Conservation (phyloP, 352 stramenopile genomes). For the Peronosclerospora sorghi region DNA sequence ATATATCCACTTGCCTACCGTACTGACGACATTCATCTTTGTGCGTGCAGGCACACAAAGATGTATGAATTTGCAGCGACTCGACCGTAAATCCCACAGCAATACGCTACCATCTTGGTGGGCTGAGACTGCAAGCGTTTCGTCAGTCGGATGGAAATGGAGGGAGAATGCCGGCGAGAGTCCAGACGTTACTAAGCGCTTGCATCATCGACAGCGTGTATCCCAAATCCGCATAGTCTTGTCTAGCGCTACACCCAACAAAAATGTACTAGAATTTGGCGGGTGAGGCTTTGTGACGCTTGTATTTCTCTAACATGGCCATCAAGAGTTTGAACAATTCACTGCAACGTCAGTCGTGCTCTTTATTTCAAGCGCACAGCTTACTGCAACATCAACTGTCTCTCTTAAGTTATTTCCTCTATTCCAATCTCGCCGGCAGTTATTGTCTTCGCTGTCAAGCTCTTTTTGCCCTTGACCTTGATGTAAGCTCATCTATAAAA, state of each 20-base stretch:
- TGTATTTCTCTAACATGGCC: constrained; percentile 64
- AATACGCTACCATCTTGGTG: constrained; percentile 50
- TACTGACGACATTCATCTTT: constrained; percentile 45
- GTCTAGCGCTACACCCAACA: constrained; percentile 42
- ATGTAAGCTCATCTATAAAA: constrained; percentile 21
- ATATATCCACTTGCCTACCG: constrained; percentile 51
- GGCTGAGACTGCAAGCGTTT: constrained; percentile 27
- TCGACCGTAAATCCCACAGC: constrained; percentile 55
- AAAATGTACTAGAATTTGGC: constrained; percentile 1
- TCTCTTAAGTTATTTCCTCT: not conserved
- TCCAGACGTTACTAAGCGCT: constrained; percentile 31
- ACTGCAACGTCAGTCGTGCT: constrained; percentile 4
- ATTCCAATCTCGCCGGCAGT: not conserved
- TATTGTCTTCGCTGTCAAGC: not conserved
- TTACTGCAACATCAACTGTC: constrained; percentile 8
- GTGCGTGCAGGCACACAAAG: no score
- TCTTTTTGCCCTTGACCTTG: constrained; percentile 2
- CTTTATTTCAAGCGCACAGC: constrained; percentile 1
- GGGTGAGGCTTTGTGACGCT: constrained; percentile 23
- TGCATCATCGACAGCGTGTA: constrained; percentile 33
- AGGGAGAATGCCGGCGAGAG: constrained; percentile 30
- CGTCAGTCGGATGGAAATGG: constrained; percentile 29
- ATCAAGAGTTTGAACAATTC: constrained; percentile 27
- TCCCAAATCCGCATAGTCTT: constrained; percentile 66
- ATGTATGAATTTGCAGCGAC: no score